Base-by-base conservation (phyloP, 2,329 filamentous ascomycete genomes). In the Hypoxylon sp. region DNA sequence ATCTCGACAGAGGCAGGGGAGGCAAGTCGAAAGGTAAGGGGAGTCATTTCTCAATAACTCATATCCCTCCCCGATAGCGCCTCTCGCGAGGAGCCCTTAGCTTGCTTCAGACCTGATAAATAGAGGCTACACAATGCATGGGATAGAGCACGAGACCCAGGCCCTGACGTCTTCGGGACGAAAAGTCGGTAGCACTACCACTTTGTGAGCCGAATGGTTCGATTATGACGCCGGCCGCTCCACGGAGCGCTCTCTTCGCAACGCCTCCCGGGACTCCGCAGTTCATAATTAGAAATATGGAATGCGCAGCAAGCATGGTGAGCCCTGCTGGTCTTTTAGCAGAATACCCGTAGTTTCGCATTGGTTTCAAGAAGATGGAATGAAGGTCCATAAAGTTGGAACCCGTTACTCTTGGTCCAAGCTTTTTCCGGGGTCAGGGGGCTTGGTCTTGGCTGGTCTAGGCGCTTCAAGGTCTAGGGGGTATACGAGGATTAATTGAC, bases 331-430 rank as follows among this genome's bases (percentile, higher is more conserved):
- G 48, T 29, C 59, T 57, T 71, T 57, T 70, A 68, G 65, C 64
- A 73, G 60, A 64, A 69, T 70, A 66, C 53, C 58, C 67, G 56
- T 67, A 65, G 74, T 76, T 76, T 76, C 74, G 73, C 39, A 68
- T 70, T 50, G 53, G 74, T 76, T 76, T 76, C 74, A 76, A 65
- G 48, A 54, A 54, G 19, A 71, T 39, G 60, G 65, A 68, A 46
- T 94, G 26, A 57, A 24, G 46, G 59, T 31, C 56, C 50, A 48
- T 9, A 24, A n/a, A 61, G 47, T 42, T 19, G 54, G 33, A 48
- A 47, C 37, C 39, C 29, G 37, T 55, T 48, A n/a, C n/a, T 22
- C 33, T 46, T 61, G 65, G 65, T 10, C 50, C 46, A 53, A 62
- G 58, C 63, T 39, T 19, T 31, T 46, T 55, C 35, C 17, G 52